Conservation (phyloP, 768 basidiomycete species). For the Heimioporus sp. region DNA sequence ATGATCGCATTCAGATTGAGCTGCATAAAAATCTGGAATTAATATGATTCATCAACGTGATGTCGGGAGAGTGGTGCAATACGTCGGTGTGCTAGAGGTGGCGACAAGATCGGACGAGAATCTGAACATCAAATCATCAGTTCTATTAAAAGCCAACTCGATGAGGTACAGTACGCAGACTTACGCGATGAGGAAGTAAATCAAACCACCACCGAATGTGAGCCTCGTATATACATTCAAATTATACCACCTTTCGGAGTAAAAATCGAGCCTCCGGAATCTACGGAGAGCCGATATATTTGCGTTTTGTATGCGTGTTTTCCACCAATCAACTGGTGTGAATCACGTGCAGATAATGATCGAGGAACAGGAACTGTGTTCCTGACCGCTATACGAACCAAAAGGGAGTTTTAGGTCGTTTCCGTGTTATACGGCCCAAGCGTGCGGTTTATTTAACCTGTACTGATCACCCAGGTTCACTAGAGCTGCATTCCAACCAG, state of each 20-base stretch:
- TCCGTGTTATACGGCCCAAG: too few species aligned
- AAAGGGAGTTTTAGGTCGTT: neutral
- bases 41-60: neutral
- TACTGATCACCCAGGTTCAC: neutral
- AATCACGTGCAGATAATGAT: neutral
- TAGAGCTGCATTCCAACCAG: too few species aligned
- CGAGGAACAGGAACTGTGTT: too few species aligned
- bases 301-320: too few species aligned
- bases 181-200: conserved; percentile 71
- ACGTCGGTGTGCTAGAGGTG: conserved; percentile 30
- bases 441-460: too few species aligned
- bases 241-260: conserved; percentile 46
- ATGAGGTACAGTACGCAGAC: conserved; percentile 23
- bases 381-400: neutral
- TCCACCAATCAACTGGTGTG: too few species aligned
- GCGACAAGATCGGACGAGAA: conserved; percentile 67
- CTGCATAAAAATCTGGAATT: conserved; percentile 53
- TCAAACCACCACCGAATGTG: conserved; percentile 68
- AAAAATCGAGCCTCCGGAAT: conserved; percentile 57
- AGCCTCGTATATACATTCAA: conserved; percentile 63
- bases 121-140: conserved; percentile 32
- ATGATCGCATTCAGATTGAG: conserved; percentile 68
- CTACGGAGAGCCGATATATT: conserved; percentile 70
- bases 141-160: neutral
- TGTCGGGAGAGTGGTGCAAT: neutral